A percentile compares a stretch with the other conserved stretches of the same genome.
phyloP scores from a whole-genome alignment of 352 stramenopile genomes.

The Globisporangium parvum region DNA sequence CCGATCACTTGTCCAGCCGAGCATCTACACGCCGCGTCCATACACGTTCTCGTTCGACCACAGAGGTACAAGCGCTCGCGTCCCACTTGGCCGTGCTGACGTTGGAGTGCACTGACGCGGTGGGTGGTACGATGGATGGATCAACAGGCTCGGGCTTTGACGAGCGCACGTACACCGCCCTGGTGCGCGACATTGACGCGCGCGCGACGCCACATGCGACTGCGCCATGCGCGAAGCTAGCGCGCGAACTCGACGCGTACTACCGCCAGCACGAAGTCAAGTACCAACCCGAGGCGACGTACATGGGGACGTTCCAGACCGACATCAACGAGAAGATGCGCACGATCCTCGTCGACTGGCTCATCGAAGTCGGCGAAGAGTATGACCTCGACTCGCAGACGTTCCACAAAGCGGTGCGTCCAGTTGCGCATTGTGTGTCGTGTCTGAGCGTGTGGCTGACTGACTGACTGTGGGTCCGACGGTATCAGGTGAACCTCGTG shows the following conservation, averaged over 20 bases:
- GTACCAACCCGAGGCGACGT: slow-evolving; percentile 53
- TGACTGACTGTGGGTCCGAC: background rate
- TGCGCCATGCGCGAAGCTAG: slow-evolving; percentile 46
- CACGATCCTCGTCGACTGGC: slow-evolving; percentile 99
- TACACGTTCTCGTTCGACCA: slow-evolving; percentile 55
- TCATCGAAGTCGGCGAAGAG: slow-evolving; percentile 90
- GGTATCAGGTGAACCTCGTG: slow-evolving; percentile 62
- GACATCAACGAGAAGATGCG: slow-evolving; percentile 99
- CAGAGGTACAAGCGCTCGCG: slow-evolving; percentile 12
- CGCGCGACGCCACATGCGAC: slow-evolving; percentile 16
- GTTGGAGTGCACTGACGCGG: too few relatives aligned
- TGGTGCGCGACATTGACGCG: slow-evolving; percentile 60
- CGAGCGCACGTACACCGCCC: slow-evolving; percentile 37
- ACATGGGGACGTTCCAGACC: slow-evolving; percentile 82
- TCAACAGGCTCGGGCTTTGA: slow-evolving; percentile 62
- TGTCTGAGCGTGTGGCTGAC: background rate
- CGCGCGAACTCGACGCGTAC: slow-evolving; percentile 55
- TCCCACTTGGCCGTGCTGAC: background rate
- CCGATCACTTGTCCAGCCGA: background rate
- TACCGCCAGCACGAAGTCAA: slow-evolving; percentile 71
- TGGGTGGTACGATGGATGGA: background rate
- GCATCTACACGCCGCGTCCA: slow-evolving; percentile 35
- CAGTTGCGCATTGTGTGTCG: background rate
- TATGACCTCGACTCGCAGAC: slow-evolving; percentile 81
- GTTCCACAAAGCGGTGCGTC: slow-evolving; percentile 70